Conservation (phyloP, 2,329 filamentous ascomycete genomes). For the Cordyceps militaris region DNA sequence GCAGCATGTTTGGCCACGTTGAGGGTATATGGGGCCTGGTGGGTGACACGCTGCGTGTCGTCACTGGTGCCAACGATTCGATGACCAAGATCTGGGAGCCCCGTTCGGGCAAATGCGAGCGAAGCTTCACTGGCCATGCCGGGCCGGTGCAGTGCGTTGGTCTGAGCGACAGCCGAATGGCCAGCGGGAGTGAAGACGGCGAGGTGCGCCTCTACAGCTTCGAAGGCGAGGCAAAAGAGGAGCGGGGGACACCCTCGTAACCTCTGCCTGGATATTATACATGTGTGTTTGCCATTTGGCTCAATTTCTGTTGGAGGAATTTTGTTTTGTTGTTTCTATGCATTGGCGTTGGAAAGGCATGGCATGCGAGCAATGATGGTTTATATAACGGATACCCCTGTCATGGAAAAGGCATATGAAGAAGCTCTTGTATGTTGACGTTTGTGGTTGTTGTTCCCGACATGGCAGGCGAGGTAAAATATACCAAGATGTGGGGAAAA, state of each 20-base stretch:
- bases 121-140: slow-evolving; percentile 84
- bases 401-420: not conserved
- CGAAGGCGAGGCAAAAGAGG: slow-evolving; percentile 43
- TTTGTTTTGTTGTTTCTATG: not conserved
- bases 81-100: slow-evolving; percentile 96
- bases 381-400: slow-evolving; percentile 6
- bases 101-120: slow-evolving; percentile 80
- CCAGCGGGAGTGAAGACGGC: slow-evolving; percentile 88
- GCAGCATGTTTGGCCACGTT: slow-evolving; percentile 93
- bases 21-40: slow-evolving; percentile 94
- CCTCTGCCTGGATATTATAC: not conserved
- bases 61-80: slow-evolving; percentile 84
- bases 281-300: slow-evolving; percentile 20
- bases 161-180: slow-evolving; percentile 81
- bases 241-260: slow-evolving; percentile 45
- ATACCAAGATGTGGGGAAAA: not conserved
- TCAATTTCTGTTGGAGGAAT: not conserved
- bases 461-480: not conserved
- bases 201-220: slow-evolving; percentile 83
- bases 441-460: not conserved
- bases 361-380: not conserved
- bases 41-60: slow-evolving; percentile 79
- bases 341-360: slow-evolving; percentile 2
- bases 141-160: slow-evolving; percentile 91
- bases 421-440: not conserved